Conservation (phyloP, 108 stramenopile species). For the Seminavis robusta region DNA sequence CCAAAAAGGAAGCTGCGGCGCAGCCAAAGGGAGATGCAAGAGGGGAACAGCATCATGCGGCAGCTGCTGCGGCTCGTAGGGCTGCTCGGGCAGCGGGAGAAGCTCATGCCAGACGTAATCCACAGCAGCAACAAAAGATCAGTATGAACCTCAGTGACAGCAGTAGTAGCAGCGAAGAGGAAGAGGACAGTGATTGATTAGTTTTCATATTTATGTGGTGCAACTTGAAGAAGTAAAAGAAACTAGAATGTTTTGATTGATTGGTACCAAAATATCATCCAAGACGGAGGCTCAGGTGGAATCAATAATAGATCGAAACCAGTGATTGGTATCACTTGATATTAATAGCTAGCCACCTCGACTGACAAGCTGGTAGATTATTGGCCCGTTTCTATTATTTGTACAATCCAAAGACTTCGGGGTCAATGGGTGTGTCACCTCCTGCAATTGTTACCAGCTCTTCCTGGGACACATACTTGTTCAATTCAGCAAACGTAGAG, state of each 20-base stretch:
- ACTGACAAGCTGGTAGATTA: no score
- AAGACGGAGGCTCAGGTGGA: no score
- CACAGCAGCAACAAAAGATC: constrained; percentile 11
- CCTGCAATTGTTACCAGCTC: constrained; percentile 30
- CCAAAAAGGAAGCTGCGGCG: constrained; percentile 18
- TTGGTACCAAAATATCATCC: no score
- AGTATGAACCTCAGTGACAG: constrained; percentile 80
- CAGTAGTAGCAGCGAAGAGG: constrained; percentile 50
- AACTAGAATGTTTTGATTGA: no score
- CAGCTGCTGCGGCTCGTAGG: constrained; percentile 1
- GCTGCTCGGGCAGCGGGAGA: constrained; percentile 3
- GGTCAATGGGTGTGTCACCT: constrained; percentile 13
- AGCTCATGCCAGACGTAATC: neutral
- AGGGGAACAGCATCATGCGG: constrained; percentile 3
- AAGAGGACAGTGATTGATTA: constrained; percentile 43
- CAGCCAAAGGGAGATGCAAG: constrained; percentile 17
- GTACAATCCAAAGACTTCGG: constrained; percentile 13
- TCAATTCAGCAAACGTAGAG: constrained; percentile 25
- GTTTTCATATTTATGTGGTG: no score
- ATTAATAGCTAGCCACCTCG: no score
- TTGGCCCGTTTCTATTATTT: no score
- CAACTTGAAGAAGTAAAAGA: no score
- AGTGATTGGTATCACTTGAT: no score
- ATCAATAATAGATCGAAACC: no score
- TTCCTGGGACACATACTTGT: constrained; percentile 31